Conservation (phyloP, 768 basidiomycete species). For the Trametes villosa region DNA sequence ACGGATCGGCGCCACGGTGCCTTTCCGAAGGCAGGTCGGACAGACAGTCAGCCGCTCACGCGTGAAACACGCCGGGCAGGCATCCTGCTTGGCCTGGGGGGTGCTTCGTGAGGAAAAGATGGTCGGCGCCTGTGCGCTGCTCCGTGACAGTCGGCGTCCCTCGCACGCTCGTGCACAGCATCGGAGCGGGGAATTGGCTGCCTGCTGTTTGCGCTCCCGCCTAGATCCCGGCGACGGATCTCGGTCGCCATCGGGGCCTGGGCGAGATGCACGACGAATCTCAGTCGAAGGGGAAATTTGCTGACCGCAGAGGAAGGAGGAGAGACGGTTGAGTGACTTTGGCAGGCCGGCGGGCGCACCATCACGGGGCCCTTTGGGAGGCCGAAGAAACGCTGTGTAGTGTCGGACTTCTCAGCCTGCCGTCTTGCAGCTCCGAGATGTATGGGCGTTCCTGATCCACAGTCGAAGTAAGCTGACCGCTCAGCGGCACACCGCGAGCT, state of each 20-base stretch:
- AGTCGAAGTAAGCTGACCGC: no score
- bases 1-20: slow-evolving; percentile 11
- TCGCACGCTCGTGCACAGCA: slow-evolving; percentile 18
- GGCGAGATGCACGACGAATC: background rate
- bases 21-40: slow-evolving; percentile 21
- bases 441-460: no score
- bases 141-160: slow-evolving; percentile 23
- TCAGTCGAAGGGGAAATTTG: background rate
- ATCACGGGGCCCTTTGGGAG: background rate
- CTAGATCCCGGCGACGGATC: slow-evolving; percentile 14
- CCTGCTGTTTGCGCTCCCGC: background rate
- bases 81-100: slow-evolving; percentile 1
- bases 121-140: slow-evolving; percentile 5
- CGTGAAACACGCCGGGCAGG: slow-evolving; percentile 15
- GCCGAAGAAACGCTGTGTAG: background rate
- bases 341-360: background rate
- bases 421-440: background rate
- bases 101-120: background rate
- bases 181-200: background rate
- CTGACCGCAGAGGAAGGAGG: background rate
- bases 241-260: background rate
- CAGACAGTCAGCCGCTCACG: slow-evolving; percentile 2
- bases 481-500: no score
- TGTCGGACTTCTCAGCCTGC: background rate
- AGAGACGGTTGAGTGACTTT: background rate